These are phyloP conservation scores for Pythium sp. DNA, from an alignment of 352 stramenopile genomes.

Conservation along the genomic window DNA sequence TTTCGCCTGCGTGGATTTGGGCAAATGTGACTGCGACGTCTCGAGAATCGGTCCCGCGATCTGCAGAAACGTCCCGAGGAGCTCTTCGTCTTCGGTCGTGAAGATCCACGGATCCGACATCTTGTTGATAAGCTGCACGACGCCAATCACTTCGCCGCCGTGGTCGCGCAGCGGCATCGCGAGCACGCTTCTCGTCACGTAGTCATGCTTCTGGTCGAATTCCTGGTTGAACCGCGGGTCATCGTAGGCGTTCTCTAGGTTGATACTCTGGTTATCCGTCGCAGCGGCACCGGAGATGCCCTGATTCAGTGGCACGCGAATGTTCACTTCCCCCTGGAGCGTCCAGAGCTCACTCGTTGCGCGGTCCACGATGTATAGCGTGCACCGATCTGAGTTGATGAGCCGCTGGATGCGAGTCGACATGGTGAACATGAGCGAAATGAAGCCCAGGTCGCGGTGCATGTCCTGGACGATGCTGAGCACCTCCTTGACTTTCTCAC, in stretches of 20 bases:
- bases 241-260: slow-evolving; percentile 84
- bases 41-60: slow-evolving; percentile 89
- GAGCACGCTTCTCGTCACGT: slow-evolving; percentile 84
- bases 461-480: slow-evolving; percentile 90
- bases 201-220: slow-evolving; percentile 86
- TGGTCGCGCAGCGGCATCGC: slow-evolving; percentile 84
- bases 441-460: slow-evolving; percentile 88
- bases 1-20: slow-evolving; percentile 41
- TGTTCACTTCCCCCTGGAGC: slow-evolving; percentile 87
- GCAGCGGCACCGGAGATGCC: slow-evolving; percentile 82
- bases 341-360: slow-evolving; percentile 89
- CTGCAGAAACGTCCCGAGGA: slow-evolving; percentile 83
- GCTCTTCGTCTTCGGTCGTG: slow-evolving; percentile 81
- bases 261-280: slow-evolving; percentile 66
- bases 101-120: slow-evolving; percentile 70
- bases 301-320: slow-evolving; percentile 82
- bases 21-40: slow-evolving; percentile 76
- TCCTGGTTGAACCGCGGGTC: slow-evolving; percentile 89
- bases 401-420: slow-evolving; percentile 85
- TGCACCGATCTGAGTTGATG: slow-evolving; percentile 90
- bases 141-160: slow-evolving; percentile 72
- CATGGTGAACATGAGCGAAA: slow-evolving; percentile 90
- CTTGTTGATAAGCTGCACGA: slow-evolving; percentile 90
- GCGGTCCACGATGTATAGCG: slow-evolving; percentile 91
- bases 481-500: slow-evolving; percentile 75